phyloP scores from a whole-genome alignment of 345 rosid species.

The Eucalyptus paniculata region DNA sequence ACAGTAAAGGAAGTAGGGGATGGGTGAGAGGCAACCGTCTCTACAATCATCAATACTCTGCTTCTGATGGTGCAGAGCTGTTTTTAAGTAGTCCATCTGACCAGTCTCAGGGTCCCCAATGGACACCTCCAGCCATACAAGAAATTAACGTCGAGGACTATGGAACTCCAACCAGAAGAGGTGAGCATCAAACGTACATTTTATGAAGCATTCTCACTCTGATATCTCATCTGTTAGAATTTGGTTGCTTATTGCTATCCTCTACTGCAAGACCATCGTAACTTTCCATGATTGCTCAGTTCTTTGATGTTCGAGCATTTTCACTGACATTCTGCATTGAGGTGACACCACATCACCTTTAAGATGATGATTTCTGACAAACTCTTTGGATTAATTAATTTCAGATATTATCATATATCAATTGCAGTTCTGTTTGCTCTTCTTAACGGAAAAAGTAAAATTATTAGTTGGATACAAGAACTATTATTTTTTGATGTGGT shows the following conservation, averaged over 20 bases:
- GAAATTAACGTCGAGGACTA: constrained; percentile 21
- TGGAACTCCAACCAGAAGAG: constrained; percentile 31
- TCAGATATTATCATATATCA: neutral
- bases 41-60: constrained; percentile 7
- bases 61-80: constrained; percentile 23
- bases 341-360: neutral
- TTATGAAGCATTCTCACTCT: neutral
- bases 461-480: neutral
- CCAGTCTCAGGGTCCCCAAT: constrained; percentile 33
- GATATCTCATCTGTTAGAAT: neutral
- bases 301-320: neutral
- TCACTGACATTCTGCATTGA: neutral
- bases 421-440: neutral
- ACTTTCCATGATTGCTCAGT: neutral
- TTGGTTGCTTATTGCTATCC: neutral
- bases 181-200: neutral
- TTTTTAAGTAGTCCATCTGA: constrained; percentile 28
- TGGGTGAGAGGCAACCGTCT: constrained; percentile 19
- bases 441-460: neutral
- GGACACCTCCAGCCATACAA: constrained; percentile 47
- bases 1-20: constrained; percentile 35
- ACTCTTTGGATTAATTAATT: neutral
- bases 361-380: neutral
- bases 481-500: neutral
- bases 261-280: neutral